phyloP scores from a whole-genome alignment of 352 stramenopile genomes.

The Pythium phragmitis region DNA sequence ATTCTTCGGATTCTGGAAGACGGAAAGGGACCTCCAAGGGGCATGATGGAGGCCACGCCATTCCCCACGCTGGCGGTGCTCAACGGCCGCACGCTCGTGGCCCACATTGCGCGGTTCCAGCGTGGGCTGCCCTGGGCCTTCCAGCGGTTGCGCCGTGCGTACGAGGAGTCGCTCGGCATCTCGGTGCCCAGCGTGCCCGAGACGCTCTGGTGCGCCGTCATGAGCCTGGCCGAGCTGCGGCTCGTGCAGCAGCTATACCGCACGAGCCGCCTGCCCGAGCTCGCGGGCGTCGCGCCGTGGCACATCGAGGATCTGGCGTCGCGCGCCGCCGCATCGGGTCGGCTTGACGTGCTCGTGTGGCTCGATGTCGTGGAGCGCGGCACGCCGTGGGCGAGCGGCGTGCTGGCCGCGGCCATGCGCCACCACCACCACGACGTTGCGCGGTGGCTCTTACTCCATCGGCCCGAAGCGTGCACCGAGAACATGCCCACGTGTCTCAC shows the following conservation, averaged over 20 bases:
- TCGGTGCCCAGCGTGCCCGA: neutral
- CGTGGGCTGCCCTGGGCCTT: neutral
- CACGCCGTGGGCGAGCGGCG: neutral
- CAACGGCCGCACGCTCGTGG: neutral
- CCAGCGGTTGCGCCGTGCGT: neutral
- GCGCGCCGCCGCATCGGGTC: neutral
- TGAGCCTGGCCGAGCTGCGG: neutral
- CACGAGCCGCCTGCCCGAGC: neutral
- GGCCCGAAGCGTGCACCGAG: neutral
- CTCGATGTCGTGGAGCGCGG: neutral
- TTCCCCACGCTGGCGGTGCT: slow-evolving; percentile 22
- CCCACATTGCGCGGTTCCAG: neutral
- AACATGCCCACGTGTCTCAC: neutral
- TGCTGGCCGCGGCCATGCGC: neutral
- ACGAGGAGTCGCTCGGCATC: neutral
- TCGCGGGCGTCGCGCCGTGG: neutral
- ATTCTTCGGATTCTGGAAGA: too few relatives aligned
- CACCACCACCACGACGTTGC: neutral
- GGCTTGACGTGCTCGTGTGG: neutral
- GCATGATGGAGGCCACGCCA: too few relatives aligned
- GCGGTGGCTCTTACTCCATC: neutral
- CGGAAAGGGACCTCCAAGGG: too few relatives aligned
- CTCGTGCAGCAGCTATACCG: slow-evolving; percentile 1
- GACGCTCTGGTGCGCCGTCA: neutral
- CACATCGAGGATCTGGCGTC: neutral